Conservation (phyloP, 495 filamentous ascomycete species). For the Xylaria sp. region DNA sequence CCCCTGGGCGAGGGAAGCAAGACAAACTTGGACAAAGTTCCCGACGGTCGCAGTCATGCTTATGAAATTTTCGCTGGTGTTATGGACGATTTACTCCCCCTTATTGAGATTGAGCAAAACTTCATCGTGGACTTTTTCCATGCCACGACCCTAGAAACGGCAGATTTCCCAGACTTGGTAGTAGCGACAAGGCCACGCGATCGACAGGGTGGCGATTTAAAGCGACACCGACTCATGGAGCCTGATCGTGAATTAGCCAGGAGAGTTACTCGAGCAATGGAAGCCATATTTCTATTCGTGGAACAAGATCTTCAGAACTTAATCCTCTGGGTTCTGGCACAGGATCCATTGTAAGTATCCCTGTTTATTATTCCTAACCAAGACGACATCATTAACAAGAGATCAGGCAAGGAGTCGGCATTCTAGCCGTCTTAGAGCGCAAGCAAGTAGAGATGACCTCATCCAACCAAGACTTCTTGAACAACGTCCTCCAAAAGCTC, state of each 20-base stretch:
- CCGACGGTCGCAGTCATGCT: constrained; percentile 71
- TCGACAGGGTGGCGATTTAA: constrained; percentile 72
- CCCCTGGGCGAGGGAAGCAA: constrained; percentile 68
- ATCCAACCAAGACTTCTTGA: constrained; percentile 89
- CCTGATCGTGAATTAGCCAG: constrained; percentile 83
- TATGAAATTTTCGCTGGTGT: constrained; percentile 85
- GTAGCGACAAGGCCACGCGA: constrained; percentile 68
- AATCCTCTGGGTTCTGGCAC: constrained; percentile 80
- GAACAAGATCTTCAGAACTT: constrained; percentile 78
- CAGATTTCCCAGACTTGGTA: constrained; percentile 84
- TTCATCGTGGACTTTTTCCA: constrained; percentile 95
- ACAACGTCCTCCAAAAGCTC: constrained; percentile 77
- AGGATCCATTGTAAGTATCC: constrained; percentile 78
- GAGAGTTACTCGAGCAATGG: constrained; percentile 82
- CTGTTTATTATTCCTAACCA: not conserved
- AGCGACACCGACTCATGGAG: constrained; percentile 75
- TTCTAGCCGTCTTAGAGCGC: constrained; percentile 80
- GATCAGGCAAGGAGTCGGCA: constrained; percentile 82
- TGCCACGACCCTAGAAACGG: constrained; percentile 73
- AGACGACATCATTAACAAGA: constrained; percentile 26
- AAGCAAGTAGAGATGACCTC: constrained; percentile 79
- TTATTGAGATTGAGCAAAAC: constrained; percentile 91
- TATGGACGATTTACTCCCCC: constrained; percentile 76
- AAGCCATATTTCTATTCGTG: constrained; percentile 83
- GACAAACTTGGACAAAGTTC: constrained; percentile 65